Evolutionary conservation across 257 asterid genomes (phyloP).

Genomic region (Nicotiana obtusifolia): DNA sequence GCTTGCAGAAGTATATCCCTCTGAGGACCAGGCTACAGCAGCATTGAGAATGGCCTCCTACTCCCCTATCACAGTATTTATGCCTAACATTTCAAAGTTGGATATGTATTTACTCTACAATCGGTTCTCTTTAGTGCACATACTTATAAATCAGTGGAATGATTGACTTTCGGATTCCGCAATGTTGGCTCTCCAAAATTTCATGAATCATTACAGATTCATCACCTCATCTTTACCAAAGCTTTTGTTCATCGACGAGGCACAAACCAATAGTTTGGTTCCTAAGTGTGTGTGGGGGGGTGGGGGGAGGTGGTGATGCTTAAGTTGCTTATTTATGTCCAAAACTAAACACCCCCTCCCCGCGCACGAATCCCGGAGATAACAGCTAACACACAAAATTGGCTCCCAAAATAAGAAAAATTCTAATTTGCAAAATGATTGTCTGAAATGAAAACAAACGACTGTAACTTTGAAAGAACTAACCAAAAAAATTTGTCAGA

Average conservation of each 20-base stretch:
- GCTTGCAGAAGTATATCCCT: background rate
- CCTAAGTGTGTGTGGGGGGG: no score
- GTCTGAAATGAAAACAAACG: no score
- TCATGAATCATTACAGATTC: background rate
- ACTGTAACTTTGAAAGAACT: no score
- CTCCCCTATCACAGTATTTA: background rate
- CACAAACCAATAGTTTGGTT: background rate
- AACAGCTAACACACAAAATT: no score
- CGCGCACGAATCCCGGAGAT: no score
- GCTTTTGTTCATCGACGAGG: background rate
- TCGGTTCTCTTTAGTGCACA: background rate
- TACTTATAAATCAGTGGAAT: background rate
- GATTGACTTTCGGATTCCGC: background rate
- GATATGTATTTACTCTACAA: background rate
- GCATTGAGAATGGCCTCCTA: background rate
- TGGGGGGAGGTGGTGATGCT: no score
- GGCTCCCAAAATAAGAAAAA: no score
- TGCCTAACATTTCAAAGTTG: background rate
- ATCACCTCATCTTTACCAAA: background rate
- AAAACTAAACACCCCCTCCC: no score
- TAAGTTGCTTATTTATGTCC: no score
- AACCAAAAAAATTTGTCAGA: no score
- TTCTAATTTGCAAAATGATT: no score
- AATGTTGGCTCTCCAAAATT: background rate
- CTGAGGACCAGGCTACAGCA: background rate